Evolutionary conservation across 352 stramenopile genomes (phyloP), one percentile per base, ranked within the genome.

Genomic region (Blastocystis sp.): DNA sequence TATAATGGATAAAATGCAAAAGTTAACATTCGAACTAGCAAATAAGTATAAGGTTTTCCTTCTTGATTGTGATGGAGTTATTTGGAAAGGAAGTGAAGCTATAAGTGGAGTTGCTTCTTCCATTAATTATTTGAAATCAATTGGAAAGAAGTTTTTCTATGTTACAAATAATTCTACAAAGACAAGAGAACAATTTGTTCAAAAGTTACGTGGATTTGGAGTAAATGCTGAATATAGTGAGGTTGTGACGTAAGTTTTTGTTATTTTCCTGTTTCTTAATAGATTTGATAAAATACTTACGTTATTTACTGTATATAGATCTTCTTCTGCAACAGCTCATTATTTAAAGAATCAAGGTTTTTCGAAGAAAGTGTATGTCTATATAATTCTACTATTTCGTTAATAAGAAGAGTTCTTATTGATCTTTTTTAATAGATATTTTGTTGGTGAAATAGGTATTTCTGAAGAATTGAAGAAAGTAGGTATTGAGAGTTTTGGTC

Each of bases 121-220:
- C 10, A 39, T 62, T 13, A 62, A 62, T 30, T 49, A 48, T 19
- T 30, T 62, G 9, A 62, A 62, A 31, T 28, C 37, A 2, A 32
- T 52, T 2, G 52, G 52, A 48, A 62, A 62, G 18, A 13, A 6
- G 27, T 30, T 62, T 10, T 62, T 32, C 11, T 62, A 52, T 52
- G n/a, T 62, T 21, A 62, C 52, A 16, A 62, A 62, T 27, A 62
- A 62, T 42, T 62, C 52, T 18, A 62, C 52, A 2, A 62, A 49
- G 36, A 62, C 39, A 27, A 62, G 52, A 19, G 6, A 5, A 3
- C 39, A 62, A 30, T 36, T 31, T 3, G 13, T 44, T 18, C 23
- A 62, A 5, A 62, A 62, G 42, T 42, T 62, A 9, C 32, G 19
- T 19, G 3, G 9, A 23, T 40, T 62, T 24, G 52, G 52, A 6